phyloP scores from a whole-genome alignment of 345 rosid species.

The rapeseed (Brassica napus) region DNA sequence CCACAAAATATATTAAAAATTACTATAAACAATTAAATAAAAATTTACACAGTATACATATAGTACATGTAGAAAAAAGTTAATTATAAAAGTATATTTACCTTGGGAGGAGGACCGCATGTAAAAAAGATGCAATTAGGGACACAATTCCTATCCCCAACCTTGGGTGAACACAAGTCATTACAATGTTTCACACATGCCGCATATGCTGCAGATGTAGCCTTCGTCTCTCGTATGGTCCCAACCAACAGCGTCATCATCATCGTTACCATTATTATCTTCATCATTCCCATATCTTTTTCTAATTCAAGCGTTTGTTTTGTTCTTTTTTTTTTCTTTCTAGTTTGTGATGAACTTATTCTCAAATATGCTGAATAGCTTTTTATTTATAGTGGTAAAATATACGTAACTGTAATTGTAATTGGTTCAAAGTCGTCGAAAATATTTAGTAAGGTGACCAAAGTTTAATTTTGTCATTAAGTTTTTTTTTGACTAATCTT shows the following conservation, averaged over 20 bases:
- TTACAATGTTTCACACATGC: slow-evolving; percentile 3
- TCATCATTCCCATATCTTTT: slow-evolving; percentile 7
- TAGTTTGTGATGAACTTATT: background rate
- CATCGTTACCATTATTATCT: slow-evolving; percentile 6
- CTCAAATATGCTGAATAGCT: background rate
- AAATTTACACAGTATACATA: background rate
- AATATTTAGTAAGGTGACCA: no score
- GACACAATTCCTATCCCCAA: slow-evolving; percentile 12
- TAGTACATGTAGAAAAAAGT: background rate
- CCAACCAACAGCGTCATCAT: slow-evolving; percentile 26
- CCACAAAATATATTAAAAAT: background rate
- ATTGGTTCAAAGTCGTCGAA: no score
- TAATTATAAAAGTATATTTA: background rate
- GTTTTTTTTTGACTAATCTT: no score
- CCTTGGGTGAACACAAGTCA: background rate
- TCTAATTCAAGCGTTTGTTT: background rate
- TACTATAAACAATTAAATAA: background rate
- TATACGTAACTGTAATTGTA: background rate
- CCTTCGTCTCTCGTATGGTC: background rate
- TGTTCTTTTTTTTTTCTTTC: background rate
- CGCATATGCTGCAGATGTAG: background rate
- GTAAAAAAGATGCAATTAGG: slow-evolving; percentile 19
- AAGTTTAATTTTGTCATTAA: no score
- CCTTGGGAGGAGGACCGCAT: slow-evolving; percentile 26
- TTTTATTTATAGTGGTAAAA: slow-evolving; percentile 6